These are phyloP conservation scores for Naumovozyma baii DNA, from an alignment of 805 yeast genomes.

Conservation along the genomic window DNA sequence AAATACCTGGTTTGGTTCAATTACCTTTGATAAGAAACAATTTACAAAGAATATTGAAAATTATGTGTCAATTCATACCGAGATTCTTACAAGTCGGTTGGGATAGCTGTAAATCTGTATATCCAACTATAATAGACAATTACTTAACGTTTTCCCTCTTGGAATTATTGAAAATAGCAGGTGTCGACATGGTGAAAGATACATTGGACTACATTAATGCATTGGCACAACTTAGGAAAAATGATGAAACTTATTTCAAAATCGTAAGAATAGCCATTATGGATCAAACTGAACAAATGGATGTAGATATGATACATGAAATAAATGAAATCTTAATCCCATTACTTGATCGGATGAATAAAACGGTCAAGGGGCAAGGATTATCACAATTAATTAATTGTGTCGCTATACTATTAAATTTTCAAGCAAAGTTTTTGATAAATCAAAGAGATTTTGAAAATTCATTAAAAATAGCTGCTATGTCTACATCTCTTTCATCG, in stretches of 20 bases:
- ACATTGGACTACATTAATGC: slow-evolving; percentile 14
- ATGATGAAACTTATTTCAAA: slow-evolving; percentile 17
- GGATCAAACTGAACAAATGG: slow-evolving; percentile 15
- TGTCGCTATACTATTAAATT: slow-evolving; percentile 19
- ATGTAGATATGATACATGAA: slow-evolving; percentile 15
- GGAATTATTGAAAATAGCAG: slow-evolving; percentile 15
- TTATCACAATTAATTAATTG: slow-evolving; percentile 19
- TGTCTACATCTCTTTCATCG: slow-evolving; percentile 21
- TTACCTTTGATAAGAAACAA: slow-evolving; percentile 33
- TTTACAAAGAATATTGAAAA: slow-evolving; percentile 29
- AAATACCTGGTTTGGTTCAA: slow-evolving; percentile 50
- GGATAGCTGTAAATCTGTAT: slow-evolving; percentile 23
- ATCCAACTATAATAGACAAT: slow-evolving; percentile 37
- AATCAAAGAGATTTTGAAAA: slow-evolving; percentile 17
- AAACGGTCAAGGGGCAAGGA: slow-evolving; percentile 7
- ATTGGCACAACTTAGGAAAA: slow-evolving; percentile 8
- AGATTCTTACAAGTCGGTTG: slow-evolving; percentile 41
- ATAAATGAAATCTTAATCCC: slow-evolving; percentile 15
- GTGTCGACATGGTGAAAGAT: slow-evolving; percentile 14
- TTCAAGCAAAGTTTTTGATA: slow-evolving; percentile 22
- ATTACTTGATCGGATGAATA: slow-evolving; percentile 12
- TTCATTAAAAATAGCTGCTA: slow-evolving; percentile 20
- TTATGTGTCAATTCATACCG: slow-evolving; percentile 38
- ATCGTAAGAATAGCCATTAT: slow-evolving; percentile 19
- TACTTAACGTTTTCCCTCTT: slow-evolving; percentile 42